A percentile compares a stretch with the other conserved stretches of the same genome.
These are phyloP conservation scores for Rhizodiscina lignyota DNA, from an alignment of 495 filamentous ascomycete species.

Conservation along the genomic window DNA sequence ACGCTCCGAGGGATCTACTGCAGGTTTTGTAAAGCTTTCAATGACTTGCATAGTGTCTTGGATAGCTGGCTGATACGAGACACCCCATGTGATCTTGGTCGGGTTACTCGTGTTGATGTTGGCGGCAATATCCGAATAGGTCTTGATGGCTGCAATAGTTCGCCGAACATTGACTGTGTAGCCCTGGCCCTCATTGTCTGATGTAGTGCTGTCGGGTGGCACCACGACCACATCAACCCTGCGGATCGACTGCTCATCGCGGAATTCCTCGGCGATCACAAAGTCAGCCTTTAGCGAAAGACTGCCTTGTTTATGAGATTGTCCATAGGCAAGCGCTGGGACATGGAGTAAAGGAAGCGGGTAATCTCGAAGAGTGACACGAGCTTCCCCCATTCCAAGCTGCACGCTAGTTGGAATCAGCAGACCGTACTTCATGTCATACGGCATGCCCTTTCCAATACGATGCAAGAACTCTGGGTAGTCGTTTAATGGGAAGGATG, in stretches of 20 bases:
- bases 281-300: conserved; percentile 81
- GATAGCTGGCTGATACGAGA: conserved; percentile 93
- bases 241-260: conserved; percentile 58
- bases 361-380: conserved; percentile 76
- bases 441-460: conserved; percentile 91
- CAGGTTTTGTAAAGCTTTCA: conserved; percentile 90
- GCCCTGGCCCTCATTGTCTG: conserved; percentile 34
- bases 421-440: conserved; percentile 74
- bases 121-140: conserved; percentile 78
- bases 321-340: conserved; percentile 60
- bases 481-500: conserved; percentile 69
- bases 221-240: conserved; percentile 74
- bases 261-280: conserved; percentile 88
- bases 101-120: conserved; percentile 86
- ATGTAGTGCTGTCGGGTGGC: conserved; percentile 35
- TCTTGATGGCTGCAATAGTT: conserved; percentile 89
- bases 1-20: conserved; percentile 80
- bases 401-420: conserved; percentile 81
- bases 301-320: conserved; percentile 64
- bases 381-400: conserved; percentile 80
- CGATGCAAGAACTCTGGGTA: conserved; percentile 68
- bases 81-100: conserved; percentile 90
- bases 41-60: conserved; percentile 99
- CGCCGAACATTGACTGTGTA: conserved; percentile 77
- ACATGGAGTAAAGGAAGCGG: conserved; percentile 85